Conservation (phyloP, 768 basidiomycete genomes). For the Lactarius hatsudake region DNA sequence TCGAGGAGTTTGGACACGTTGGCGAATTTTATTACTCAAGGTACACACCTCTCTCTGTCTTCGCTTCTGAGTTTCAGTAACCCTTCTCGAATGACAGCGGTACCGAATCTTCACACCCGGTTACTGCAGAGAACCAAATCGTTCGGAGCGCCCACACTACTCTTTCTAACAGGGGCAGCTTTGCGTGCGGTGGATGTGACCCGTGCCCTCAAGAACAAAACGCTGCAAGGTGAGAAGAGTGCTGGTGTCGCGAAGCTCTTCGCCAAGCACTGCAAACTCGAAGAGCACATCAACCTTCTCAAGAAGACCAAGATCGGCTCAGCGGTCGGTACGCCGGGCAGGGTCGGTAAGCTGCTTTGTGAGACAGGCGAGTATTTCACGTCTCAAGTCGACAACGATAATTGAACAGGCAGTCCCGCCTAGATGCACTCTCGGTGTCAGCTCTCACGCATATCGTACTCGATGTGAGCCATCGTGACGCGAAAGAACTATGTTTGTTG, state of each 20-base stretch:
- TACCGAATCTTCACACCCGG: slow-evolving; percentile 65
- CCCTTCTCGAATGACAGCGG: slow-evolving; percentile 40
- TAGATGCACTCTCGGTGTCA: slow-evolving; percentile 69
- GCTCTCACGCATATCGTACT: slow-evolving; percentile 83
- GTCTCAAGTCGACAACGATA: neutral
- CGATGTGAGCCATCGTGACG: slow-evolving; percentile 69
- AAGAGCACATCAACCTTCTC: slow-evolving; percentile 83
- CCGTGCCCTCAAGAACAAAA: slow-evolving; percentile 65
- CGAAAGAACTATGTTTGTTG: slow-evolving; percentile 70
- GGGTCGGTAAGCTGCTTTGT: slow-evolving; percentile 81
- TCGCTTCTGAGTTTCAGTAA: neutral
- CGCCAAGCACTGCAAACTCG: slow-evolving; percentile 89
- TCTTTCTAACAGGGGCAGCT: slow-evolving; percentile 87
- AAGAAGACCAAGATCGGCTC: slow-evolving; percentile 81
- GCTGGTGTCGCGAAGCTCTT: slow-evolving; percentile 95
- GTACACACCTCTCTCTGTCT: slow-evolving; percentile 39
- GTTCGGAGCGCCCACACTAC: slow-evolving; percentile 80
- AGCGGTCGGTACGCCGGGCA: slow-evolving; percentile 89
- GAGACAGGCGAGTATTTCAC: slow-evolving; percentile 52
- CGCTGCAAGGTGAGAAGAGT: slow-evolving; percentile 73
- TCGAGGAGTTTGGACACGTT: slow-evolving; percentile 70
- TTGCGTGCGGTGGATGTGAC: slow-evolving; percentile 89
- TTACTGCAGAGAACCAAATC: slow-evolving; percentile 73
- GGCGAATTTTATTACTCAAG: slow-evolving; percentile 70
- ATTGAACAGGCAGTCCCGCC: slow-evolving; percentile 23